Conservation (phyloP, 2,329 filamentous ascomycete species). For the Cryphonectria radicalis region DNA sequence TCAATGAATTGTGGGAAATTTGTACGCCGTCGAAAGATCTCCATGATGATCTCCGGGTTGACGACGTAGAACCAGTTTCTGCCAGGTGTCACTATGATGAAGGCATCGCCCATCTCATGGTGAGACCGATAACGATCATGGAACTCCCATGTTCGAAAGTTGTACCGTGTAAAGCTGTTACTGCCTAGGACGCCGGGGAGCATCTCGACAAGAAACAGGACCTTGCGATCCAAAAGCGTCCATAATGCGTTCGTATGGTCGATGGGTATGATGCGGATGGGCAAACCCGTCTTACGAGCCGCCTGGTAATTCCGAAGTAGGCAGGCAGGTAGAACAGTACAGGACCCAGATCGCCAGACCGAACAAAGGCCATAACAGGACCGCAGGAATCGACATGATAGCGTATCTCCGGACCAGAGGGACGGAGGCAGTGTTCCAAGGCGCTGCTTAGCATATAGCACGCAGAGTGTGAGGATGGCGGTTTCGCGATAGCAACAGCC, state of each 20-base stretch:
- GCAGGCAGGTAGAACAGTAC: conserved; percentile 16
- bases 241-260: conserved; percentile 40
- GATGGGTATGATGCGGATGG: conserved; percentile 40
- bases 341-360: not conserved
- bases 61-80: conserved; percentile 18
- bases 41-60: conserved; percentile 1
- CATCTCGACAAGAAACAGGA: conserved; percentile 32
- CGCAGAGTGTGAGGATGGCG: no score
- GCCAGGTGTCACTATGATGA: conserved; percentile 2
- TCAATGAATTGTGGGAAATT: conserved; percentile 17
- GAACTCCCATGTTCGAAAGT: conserved; percentile 35
- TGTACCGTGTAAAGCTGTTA: conserved; percentile 40
- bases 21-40: conserved; percentile 3
- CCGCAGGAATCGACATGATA: not conserved
- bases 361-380: not conserved
- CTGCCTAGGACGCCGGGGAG: conserved; percentile 34
- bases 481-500: no score
- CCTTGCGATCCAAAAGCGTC: conserved; percentile 35
- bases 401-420: no score
- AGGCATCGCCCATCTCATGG: conserved; percentile 36
- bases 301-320: conserved; percentile 30
- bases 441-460: no score
- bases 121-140: conserved; percentile 21
- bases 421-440: no score
- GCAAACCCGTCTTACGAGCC: conserved; percentile 38